These are phyloP conservation scores for Candida nanaspora DNA, from an alignment of 805 yeast genomes.

Conservation along the genomic window DNA sequence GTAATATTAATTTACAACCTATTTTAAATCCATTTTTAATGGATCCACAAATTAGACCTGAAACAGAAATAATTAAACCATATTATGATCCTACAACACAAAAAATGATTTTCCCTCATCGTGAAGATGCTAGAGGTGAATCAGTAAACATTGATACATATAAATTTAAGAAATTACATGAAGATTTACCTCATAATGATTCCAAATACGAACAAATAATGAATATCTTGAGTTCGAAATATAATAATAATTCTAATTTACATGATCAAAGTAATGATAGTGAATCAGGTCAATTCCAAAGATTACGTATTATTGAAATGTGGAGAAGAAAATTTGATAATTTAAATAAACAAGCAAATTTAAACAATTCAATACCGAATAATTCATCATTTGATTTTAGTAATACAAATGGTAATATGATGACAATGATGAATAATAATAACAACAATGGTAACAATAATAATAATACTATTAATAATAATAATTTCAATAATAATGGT, in stretches of 20 bases:
- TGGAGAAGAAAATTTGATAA: conserved; percentile 63
- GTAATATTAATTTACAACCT: conserved; percentile 70
- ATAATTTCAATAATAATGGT: background rate
- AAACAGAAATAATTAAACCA: conserved; percentile 33
- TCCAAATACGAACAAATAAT: conserved; percentile 88
- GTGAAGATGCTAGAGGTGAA: conserved; percentile 27
- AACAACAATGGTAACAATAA: conserved; percentile 4
- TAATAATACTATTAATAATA: background rate
- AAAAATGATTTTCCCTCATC: conserved; percentile 27
- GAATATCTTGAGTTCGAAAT: conserved; percentile 54
- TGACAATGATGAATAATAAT: background rate
- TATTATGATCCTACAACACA: conserved; percentile 25
- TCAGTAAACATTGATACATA: conserved; percentile 20
- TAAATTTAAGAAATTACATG: conserved; percentile 41
- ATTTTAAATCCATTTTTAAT: conserved; percentile 60
- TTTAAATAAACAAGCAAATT: conserved; percentile 33
- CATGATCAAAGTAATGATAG: conserved; percentile 26
- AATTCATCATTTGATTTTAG: conserved; percentile 10
- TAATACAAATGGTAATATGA: background rate
- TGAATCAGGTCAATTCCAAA: conserved; percentile 57
- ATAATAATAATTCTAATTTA: conserved; percentile 28
- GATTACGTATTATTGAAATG: conserved; percentile 84
- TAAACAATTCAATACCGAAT: background rate
- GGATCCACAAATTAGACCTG: conserved; percentile 41
- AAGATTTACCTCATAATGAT: conserved; percentile 65